Evolutionary conservation across 306 rosid species (phyloP), one percentile per base, ranked within the genome.

Genomic region (Vachellia collinsii): DNA sequence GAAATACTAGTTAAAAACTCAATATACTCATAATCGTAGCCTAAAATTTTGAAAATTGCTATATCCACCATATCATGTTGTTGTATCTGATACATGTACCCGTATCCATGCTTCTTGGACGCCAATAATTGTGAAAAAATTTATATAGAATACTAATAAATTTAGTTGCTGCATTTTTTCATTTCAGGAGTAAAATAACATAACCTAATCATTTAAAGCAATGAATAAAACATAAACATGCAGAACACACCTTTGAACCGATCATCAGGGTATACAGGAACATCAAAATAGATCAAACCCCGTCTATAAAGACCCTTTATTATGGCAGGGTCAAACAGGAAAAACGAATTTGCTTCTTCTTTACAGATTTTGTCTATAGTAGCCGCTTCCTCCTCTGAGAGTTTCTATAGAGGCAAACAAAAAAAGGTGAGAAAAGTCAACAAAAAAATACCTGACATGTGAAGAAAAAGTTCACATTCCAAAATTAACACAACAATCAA

Each of bases 331-430:
- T 96, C 98, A 67, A 96, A 96, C 58, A 93, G 77, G 75, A 96
- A 85, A 84, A 70, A 92, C 48, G 94, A 88, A 91, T 89, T 96
- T 64, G 91, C 99, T 76, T 96, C 99, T 88, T 96, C 99, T 90
- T 90, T 92, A 85, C 99, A 96, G 62, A 96, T 77, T 90, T 93
- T 93, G 89, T 96, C 99, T 81, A 96, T 93, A 37, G 97, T 88
- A 67, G 98, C 97, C 85, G 73, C 88, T 88, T 96, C 99, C 83
- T 96, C 99, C 86, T 96, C 98, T 16, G 97, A 90, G 64, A 96
- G 98, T 90, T 89, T 96, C 99, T 96, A 80, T 41, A 80, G 50
- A 79, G 53, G 78, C 34, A 76, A 51, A 19, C 56, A 79, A 80
- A 41, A 83, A 48, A 68, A 43, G 65, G 72, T 71, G 80, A 78